Percentiles rank a stretch among this genome's conserved stretches.
Evolutionary conservation across 2,329 filamentous ascomycete species (phyloP).

Genomic region (Onygena corvina): DNA sequence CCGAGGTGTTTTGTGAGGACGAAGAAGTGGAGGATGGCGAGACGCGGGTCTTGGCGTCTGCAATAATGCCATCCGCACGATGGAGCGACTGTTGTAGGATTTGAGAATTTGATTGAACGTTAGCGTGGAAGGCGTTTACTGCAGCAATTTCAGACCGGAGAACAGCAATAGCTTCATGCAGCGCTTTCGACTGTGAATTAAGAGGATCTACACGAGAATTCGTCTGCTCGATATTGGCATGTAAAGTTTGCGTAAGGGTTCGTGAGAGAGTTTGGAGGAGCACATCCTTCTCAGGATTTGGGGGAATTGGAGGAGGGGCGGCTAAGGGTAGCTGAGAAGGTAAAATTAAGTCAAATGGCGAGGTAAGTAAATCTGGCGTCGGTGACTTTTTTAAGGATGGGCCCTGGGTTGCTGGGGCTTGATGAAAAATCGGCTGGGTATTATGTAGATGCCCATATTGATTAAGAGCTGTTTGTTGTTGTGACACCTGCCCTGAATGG

Average conservation of each 20-base stretch:
- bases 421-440: background rate
- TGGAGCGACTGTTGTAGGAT: constrained; percentile 66
- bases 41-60: constrained; percentile 52
- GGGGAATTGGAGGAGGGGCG: constrained; percentile 74
- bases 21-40: constrained; percentile 18
- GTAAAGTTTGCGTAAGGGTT: constrained; percentile 56
- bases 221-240: constrained; percentile 58
- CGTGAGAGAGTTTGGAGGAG: constrained; percentile 64
- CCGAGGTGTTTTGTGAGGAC: constrained; percentile 15
- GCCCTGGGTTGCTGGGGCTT: constrained; percentile 14
- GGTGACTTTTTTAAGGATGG: constrained; percentile 22
- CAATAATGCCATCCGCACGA: constrained; percentile 67
- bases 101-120: constrained; percentile 63
- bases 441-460: constrained; percentile 23
- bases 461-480: constrained; percentile 17
- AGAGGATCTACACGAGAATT: constrained; percentile 62
- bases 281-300: constrained; percentile 89
- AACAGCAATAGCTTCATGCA: constrained; percentile 55
- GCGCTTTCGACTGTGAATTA: constrained; percentile 64
- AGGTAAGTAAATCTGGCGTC: constrained; percentile 48
- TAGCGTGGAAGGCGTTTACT: constrained; percentile 56
- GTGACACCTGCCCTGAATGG: background rate
- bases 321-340: constrained; percentile 33
- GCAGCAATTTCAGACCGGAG: constrained; percentile 63
- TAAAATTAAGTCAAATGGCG: constrained; percentile 49